A percentile compares a stretch with the other conserved stretches of the same genome.
Conservation (phyloP, 106 monocot genomes). For the Ottelia alismoides region DNA sequence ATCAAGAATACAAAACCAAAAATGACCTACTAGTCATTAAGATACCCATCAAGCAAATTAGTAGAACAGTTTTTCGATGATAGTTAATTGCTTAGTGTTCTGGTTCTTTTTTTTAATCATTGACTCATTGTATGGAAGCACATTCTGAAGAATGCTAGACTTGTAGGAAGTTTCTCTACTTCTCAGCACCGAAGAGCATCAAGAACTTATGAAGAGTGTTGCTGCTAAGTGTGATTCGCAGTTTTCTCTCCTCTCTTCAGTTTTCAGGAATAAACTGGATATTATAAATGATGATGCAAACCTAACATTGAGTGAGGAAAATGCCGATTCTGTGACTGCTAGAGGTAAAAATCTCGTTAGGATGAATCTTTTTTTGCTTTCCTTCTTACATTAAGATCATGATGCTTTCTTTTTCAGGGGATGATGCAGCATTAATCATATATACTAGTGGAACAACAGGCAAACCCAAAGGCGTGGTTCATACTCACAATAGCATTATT, state of each 20-base stretch:
- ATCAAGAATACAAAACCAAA: background rate
- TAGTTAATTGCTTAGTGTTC: no score
- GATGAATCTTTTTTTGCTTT: no score
- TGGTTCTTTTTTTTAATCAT: no score
- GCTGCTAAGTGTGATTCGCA: slow-evolving; percentile 61
- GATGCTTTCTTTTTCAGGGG: slow-evolving; percentile 4
- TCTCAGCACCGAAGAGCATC: slow-evolving; percentile 87
- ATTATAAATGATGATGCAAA: slow-evolving; percentile 9
- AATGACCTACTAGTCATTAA: background rate
- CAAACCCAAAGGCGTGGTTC: slow-evolving; percentile 98
- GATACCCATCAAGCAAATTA: background rate
- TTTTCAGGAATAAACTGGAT: slow-evolving; percentile 15
- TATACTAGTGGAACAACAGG: slow-evolving; percentile 99
- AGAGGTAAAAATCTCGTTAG: no score
- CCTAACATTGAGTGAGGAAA: slow-evolving; percentile 26
- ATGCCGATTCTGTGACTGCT: slow-evolving; percentile 18
- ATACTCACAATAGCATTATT: slow-evolving; percentile 73
- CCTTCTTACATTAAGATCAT: no score
- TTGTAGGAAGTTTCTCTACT: slow-evolving; percentile 80
- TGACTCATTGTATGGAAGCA: background rate
- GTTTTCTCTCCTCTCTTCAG: slow-evolving; percentile 57
- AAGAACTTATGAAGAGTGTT: slow-evolving; percentile 65
- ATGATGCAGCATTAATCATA: slow-evolving; percentile 80
- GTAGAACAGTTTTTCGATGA: no score
- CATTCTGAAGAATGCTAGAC: background rate